These are phyloP conservation scores for Pyrenopolyporus hunteri DNA, from an alignment of 495 filamentous ascomycete species.

Conservation along the genomic window DNA sequence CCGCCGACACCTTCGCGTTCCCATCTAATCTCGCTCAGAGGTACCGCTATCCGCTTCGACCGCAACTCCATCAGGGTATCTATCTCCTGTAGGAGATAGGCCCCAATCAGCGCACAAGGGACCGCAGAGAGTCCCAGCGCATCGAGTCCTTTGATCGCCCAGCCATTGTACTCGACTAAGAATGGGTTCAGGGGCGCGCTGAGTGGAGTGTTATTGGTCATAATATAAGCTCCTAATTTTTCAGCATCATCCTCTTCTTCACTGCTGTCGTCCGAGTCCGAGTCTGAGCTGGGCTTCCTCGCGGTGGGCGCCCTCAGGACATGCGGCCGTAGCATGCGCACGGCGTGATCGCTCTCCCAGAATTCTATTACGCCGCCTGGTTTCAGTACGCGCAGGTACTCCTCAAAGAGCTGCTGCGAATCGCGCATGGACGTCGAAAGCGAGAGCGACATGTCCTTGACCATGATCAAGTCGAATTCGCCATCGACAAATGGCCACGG, in stretches of 20 bases:
- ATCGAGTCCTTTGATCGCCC: slow-evolving; percentile 79
- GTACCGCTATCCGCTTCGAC: slow-evolving; percentile 79
- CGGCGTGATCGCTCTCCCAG: slow-evolving; percentile 81
- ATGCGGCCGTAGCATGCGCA: slow-evolving; percentile 78
- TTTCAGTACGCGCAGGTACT: slow-evolving; percentile 76
- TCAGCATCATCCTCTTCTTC: slow-evolving; percentile 68
- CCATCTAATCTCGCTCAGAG: slow-evolving; percentile 86
- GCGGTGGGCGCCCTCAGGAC: slow-evolving; percentile 63
- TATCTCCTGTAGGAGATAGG: slow-evolving; percentile 80
- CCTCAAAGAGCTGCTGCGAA: slow-evolving; percentile 70
- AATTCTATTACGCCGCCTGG: slow-evolving; percentile 84
- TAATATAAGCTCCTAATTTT: slow-evolving; percentile 76
- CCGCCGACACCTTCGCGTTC: slow-evolving; percentile 74
- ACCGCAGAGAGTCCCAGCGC: slow-evolving; percentile 70
- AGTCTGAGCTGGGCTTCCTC: slow-evolving; percentile 55
- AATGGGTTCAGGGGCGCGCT: slow-evolving; percentile 77
- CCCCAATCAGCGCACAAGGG: slow-evolving; percentile 79
- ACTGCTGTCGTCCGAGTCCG: slow-evolving; percentile 46
- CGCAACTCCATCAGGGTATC: slow-evolving; percentile 73
- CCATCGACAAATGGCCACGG: slow-evolving; percentile 81
- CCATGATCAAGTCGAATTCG: slow-evolving; percentile 89
- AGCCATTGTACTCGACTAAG: slow-evolving; percentile 82
- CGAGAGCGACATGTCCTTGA: slow-evolving; percentile 82
- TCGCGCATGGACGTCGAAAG: slow-evolving; percentile 60
- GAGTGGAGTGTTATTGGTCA: slow-evolving; percentile 84